These are phyloP conservation scores for Trichosporon sp. DNA, from an alignment of 1,284 basidiomycete species.

Conservation along the genomic window DNA sequence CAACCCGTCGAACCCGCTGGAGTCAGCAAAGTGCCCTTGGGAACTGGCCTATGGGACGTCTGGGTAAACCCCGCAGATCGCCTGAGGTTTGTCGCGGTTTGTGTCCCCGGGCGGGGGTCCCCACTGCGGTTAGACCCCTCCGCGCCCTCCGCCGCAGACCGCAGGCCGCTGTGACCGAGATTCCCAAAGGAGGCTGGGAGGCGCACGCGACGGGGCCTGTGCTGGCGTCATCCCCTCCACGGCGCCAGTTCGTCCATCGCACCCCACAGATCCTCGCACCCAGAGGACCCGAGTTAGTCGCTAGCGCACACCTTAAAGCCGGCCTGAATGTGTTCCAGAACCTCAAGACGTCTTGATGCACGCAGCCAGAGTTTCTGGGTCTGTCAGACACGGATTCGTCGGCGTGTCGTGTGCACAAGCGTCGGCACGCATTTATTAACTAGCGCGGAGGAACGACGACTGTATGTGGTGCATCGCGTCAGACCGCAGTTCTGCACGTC, in stretches of 20 bases:
- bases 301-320: background rate
- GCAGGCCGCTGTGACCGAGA: background rate
- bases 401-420: background rate
- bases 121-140: background rate
- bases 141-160: no score
- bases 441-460: background rate
- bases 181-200: background rate
- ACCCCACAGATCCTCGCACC: background rate
- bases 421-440: background rate
- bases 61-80: slow-evolving; percentile 1
- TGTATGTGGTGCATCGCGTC: background rate
- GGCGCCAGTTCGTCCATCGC: background rate
- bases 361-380: background rate
- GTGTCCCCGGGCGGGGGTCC: background rate
- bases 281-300: background rate
- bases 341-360: background rate
- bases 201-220: background rate
- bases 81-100: background rate
- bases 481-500: background rate
- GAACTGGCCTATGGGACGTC: background rate
- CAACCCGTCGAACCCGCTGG: background rate
- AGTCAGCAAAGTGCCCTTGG: background rate
- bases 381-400: background rate
- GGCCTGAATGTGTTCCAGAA: background rate
- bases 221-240: background rate